These are phyloP conservation scores for Sphaerostilbella broomeana DNA, from an alignment of 2,329 filamentous ascomycete species.

Conservation along the genomic window DNA sequence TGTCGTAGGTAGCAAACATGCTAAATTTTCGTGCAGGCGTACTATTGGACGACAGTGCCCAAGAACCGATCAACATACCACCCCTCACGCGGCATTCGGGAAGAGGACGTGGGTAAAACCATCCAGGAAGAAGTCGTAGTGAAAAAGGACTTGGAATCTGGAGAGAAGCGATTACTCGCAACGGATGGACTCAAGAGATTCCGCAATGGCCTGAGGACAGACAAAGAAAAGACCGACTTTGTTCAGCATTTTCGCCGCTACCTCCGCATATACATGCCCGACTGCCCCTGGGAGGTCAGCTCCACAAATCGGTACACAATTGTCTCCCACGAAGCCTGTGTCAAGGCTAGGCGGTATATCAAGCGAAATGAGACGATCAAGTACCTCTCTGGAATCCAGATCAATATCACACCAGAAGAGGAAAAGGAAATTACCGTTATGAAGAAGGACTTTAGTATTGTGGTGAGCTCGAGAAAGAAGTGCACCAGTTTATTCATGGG, in stretches of 20 bases:
- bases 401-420: slow-evolving; percentile 86
- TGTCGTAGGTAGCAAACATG: not conserved
- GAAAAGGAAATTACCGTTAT: slow-evolving; percentile 72
- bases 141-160: slow-evolving; percentile 61
- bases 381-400: slow-evolving; percentile 85
- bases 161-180: slow-evolving; percentile 65
- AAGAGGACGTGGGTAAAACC: slow-evolving; percentile 55
- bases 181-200: slow-evolving; percentile 71
- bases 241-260: slow-evolving; percentile 80
- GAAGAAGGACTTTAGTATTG: slow-evolving; percentile 93
- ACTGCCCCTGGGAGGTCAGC: slow-evolving; percentile 87
- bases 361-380: slow-evolving; percentile 80
- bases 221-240: slow-evolving; percentile 82
- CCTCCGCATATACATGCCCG: slow-evolving; percentile 83
- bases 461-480: slow-evolving; percentile 88
- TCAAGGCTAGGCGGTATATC: slow-evolving; percentile 75
- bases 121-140: slow-evolving; percentile 64
- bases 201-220: slow-evolving; percentile 57
- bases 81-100: slow-evolving; percentile 69
- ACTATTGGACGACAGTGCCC: slow-evolving; percentile 93
- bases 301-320: slow-evolving; percentile 95
- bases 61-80: slow-evolving; percentile 89
- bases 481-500: slow-evolving; percentile 88
- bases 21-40: slow-evolving; percentile 54
- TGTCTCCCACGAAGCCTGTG: slow-evolving; percentile 77